Conservation (phyloP, 352 stramenopile species). For the Globisporangium canariense region DNA sequence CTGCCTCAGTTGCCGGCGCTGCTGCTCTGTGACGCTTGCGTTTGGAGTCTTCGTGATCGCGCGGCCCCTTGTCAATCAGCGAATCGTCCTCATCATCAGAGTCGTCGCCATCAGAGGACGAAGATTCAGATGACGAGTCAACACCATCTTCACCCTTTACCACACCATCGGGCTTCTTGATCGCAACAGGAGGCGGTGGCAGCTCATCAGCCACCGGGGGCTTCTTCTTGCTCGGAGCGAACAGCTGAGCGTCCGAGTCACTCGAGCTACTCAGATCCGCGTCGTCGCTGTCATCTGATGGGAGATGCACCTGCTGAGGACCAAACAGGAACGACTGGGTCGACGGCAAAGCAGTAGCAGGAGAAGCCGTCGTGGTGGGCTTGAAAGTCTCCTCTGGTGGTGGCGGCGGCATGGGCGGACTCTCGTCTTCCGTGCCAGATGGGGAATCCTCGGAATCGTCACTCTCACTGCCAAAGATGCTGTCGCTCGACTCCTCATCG, state of each 20-base stretch:
- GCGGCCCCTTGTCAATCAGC: conserved; percentile 18
- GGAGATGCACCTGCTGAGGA: conserved; percentile 25
- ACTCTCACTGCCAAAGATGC: conserved; percentile 78
- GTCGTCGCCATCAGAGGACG: conserved; percentile 25
- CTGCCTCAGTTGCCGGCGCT: not conserved
- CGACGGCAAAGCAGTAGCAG: not conserved
- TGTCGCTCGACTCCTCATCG: conserved; percentile 85
- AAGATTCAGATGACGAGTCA: conserved; percentile 22
- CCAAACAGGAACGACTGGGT: conserved; percentile 12
- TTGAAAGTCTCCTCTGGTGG: conserved; percentile 16
- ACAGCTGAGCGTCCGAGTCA: conserved; percentile 29
- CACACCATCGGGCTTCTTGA: conserved; percentile 3
- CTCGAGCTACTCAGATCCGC: conserved; percentile 49
- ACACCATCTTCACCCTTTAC: conserved; percentile 2
- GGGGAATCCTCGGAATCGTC: conserved; percentile 47
- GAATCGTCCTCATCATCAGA: conserved; percentile 18
- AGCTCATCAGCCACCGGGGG: not conserved
- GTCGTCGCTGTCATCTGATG: conserved; percentile 43
- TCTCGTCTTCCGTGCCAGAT: conserved; percentile 37
- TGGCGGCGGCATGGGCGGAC: conserved; percentile 39
- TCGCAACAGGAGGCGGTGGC: not conserved
- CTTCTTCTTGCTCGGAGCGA: not conserved
- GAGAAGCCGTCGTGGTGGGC: conserved; percentile 19
- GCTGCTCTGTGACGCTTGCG: conserved; percentile 11
- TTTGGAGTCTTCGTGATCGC: conserved; percentile 18